Evolutionary conservation across 2,329 filamentous ascomycete genomes (phyloP).

Genomic region (Sarocladium strictum): DNA sequence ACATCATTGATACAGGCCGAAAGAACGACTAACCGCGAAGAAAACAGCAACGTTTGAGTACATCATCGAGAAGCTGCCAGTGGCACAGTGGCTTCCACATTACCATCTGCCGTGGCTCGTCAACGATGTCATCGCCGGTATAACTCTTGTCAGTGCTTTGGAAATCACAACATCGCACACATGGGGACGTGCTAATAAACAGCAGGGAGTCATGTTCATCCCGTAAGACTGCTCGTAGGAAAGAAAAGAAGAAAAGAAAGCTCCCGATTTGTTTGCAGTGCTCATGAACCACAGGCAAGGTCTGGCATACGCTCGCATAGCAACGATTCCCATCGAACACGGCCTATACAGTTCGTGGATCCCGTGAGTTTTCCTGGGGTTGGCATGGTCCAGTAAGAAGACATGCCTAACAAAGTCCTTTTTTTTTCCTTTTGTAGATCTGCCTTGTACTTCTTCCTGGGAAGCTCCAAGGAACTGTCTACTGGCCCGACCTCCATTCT

Average conservation of each 20-base stretch:
- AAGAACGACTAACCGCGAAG: neutral
- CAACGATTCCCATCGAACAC: conserved; percentile 54
- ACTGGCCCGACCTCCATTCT: conserved; percentile 60
- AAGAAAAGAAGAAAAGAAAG: neutral
- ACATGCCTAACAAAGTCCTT: too few relatives aligned
- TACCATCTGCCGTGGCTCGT: conserved; percentile 57
- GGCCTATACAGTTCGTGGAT: conserved; percentile 56
- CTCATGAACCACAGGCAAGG: conserved; percentile 31
- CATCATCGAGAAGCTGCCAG: conserved; percentile 53
- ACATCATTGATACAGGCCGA: neutral
- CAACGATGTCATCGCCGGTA: conserved; percentile 55
- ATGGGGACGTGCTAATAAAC: neutral
- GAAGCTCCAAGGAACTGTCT: conserved; percentile 57
- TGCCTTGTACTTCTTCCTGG: conserved; percentile 52
- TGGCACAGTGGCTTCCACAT: conserved; percentile 56
- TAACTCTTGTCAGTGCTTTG: conserved; percentile 42
- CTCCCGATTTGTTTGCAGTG: neutral
- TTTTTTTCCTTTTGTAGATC: conserved; percentile 25
- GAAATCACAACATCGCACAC: too few relatives aligned
- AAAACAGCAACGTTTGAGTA: conserved; percentile 45
- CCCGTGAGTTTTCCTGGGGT: conserved; percentile 28
- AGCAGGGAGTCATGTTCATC: conserved; percentile 48
- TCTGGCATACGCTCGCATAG: conserved; percentile 57
- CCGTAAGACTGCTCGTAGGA: conserved; percentile 23
- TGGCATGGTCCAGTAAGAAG: too few relatives aligned